A percentile compares a stretch with the other conserved stretches of the same genome.
phyloP scores from a whole-genome alignment of 768 basidiomycete species.

The Phanerochaete carnosa region DNA sequence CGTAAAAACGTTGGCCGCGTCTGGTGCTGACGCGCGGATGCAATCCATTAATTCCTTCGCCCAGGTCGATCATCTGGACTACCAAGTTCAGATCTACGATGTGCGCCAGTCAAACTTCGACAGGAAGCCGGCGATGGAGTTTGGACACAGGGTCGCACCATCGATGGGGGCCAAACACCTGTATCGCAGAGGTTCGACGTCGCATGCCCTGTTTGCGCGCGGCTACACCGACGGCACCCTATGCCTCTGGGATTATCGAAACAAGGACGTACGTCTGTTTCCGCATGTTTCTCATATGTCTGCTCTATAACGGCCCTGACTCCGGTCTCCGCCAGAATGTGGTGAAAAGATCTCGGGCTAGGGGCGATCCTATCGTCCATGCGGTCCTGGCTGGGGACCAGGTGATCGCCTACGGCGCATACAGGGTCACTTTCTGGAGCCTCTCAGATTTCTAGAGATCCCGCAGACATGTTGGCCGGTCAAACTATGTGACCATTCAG shows the following conservation, averaged over 20 bases:
- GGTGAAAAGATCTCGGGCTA: not conserved
- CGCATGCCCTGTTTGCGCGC: constrained; percentile 40
- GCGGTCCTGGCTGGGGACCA: constrained; percentile 19
- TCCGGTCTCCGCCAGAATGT: constrained; percentile 8
- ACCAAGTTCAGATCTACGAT: constrained; percentile 50
- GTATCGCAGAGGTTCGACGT: constrained; percentile 37
- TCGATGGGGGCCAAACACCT: constrained; percentile 14
- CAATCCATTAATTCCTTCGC: not conserved
- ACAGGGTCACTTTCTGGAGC: constrained; percentile 35
- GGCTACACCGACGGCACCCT: constrained; percentile 43
- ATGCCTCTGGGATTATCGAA: constrained; percentile 49
- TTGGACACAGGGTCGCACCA: constrained; percentile 34
- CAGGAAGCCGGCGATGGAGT: constrained; percentile 38
- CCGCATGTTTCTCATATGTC: constrained; percentile 10
- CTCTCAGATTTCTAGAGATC: constrained; percentile 1
- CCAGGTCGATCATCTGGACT: constrained; percentile 47
- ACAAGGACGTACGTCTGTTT: constrained; percentile 35
- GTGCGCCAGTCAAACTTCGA: constrained; percentile 36
- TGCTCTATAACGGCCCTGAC: not conserved
- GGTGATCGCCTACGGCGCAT: constrained; percentile 39
- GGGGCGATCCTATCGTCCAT: constrained; percentile 9
- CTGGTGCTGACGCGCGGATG: not conserved
- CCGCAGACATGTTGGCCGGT: not conserved
- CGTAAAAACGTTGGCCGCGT: constrained; percentile 7
- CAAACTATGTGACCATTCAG: not conserved